Evolutionary conservation across 2,329 filamentous ascomycete genomes (phyloP), one percentile per base, ranked within the genome.

Genomic region (Alternaria gaisen): DNA sequence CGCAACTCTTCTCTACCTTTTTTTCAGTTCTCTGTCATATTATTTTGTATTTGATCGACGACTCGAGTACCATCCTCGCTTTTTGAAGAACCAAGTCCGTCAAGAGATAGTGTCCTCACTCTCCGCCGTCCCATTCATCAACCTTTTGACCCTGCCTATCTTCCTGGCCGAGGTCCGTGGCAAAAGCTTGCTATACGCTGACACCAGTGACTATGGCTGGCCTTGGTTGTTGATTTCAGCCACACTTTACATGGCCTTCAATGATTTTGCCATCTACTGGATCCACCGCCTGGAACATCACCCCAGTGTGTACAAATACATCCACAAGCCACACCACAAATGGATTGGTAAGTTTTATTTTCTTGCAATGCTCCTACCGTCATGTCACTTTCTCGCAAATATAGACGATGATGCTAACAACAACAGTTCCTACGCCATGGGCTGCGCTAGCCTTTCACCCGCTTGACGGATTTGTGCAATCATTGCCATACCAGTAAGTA

Each of bases 251-350:
- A 58, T 58, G 50, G 56, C 56, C 5, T 58, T 58, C 41, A 58
- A 58, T 40, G 56, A 58, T 46, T 47, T 58, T 41, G 50, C 41
- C 24, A 58, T 58, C 11, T 58, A 58, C 42, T 58, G 56, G 56
- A 58, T 58, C 22, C 56, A 58, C 34, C 56, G 56, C 56, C 56
- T 58, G 18, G 56, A 58, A 47, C 56, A 58, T 34, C 56, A 58
- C 50, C 56, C 56, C 7, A 58, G 56, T 32, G 56, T 58, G 2
- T 58, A 58, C 56, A 58, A 58, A 20, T 58, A 58, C 42, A 58
- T 58, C 20, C 56, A 58, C 24, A 58, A 58, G 50, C 56, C 56
- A 46, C 56, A 58, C 41, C 56, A 58, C 42, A 58, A 58, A 54
- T 58, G 56, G 56, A 58, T 58, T 28, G 56, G 56, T 58, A 53